Evolutionary conservation across 495 filamentous ascomycete species (phyloP), one percentile per base, ranked within the genome.

Genomic region (Podospora comata): DNA sequence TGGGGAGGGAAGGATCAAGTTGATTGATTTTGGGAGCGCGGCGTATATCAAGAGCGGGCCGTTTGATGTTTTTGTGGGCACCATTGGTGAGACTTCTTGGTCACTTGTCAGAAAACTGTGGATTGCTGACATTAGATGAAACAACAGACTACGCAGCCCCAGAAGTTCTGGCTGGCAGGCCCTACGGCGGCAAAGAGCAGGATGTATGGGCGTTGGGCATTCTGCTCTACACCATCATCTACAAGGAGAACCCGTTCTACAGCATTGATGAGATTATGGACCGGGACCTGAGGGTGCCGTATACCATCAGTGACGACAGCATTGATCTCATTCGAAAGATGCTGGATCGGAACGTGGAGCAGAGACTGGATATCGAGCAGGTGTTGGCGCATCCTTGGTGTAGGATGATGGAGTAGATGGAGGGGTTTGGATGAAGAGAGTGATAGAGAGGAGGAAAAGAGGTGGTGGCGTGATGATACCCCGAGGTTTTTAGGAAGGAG

Each of bases 171-270:
- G 91, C 92, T 39, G 95, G 95, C 55, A 89, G 89, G 74, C 90
- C 95, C 23, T 99, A 99, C 79, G 88, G 91, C 69, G 95, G 95
- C 73, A 96, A 94, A 78, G 94, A 97, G 77, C 96, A 99, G 81
- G 95, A 99, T 70, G 93, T 98, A 65, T 99, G 95, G 95, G 95
- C 95, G 16, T 86, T 98, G n/a, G 95, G 95, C 20, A 97, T 99
- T 70, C 85, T 98, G 7, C 88, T 99, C 34, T 99, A 99, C 82
- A 99, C 95, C 19, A 97, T 99, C 71, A 90, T 97, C 70, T 99
- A 98, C 84, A 98, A 98, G 78, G 95, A 99, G 81, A 99, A 99
- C 74, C 95, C 95, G 3, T 99, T 99, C 81, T 99, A 99, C 85
- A 96, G 91, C 77, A 94, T 99, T 73, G 96, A 99, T 76, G 95